These are phyloP conservation scores for Dalechampia spathulata DNA, from an alignment of 441 rosid species.

Conservation along the genomic window DNA sequence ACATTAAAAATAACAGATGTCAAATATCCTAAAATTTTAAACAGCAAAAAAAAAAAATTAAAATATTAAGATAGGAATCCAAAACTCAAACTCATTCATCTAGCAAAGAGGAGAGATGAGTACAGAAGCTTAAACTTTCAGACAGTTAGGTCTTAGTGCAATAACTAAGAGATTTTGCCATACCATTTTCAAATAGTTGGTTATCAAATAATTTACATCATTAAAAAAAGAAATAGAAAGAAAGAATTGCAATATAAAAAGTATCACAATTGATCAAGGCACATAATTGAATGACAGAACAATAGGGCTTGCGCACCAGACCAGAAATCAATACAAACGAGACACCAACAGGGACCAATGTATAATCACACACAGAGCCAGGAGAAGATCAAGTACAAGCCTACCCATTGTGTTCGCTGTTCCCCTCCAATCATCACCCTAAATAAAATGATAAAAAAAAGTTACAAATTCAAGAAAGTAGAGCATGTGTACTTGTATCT, in stretches of 20 bases:
- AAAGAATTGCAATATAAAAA: too few relatives aligned
- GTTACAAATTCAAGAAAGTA: background rate
- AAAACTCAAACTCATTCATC: background rate
- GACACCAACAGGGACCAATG: background rate
- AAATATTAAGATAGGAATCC: background rate
- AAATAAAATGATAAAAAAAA: slow-evolving; percentile 17
- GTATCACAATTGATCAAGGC: too few relatives aligned
- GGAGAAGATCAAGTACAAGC: slow-evolving; percentile 1
- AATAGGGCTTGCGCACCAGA: background rate
- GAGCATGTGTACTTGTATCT: background rate
- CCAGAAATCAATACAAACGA: background rate
- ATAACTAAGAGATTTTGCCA: background rate
- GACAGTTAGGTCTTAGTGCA: background rate
- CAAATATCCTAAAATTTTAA: background rate
- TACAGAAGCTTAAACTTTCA: background rate
- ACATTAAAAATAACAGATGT: slow-evolving; percentile 13
- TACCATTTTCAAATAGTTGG: background rate
- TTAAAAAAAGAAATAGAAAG: too few relatives aligned
- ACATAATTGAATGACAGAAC: background rate
- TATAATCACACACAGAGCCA: slow-evolving; percentile 1
- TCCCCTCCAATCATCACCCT: slow-evolving; percentile 31
- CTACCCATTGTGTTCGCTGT: slow-evolving; percentile 39
- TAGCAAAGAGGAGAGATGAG: background rate
- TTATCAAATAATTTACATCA: background rate
- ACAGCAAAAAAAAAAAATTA: background rate